Evolutionary conservation across 768 basidiomycete species (phyloP).

Genomic region (Rhizopogon sp.): DNA sequence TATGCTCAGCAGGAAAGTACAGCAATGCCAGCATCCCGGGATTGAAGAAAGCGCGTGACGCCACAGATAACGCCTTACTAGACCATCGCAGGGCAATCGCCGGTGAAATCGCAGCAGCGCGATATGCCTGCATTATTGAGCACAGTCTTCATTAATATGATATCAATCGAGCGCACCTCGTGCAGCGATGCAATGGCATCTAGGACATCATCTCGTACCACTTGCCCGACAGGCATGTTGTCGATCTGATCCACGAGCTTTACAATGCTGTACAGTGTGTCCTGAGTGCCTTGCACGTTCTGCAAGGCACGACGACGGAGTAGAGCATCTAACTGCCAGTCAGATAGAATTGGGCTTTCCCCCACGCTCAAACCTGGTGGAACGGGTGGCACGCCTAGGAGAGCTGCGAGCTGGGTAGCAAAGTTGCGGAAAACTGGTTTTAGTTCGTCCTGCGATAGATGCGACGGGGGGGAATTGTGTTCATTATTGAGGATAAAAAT

Average conservation of each 20-base stretch:
- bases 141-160: slow-evolving; percentile 1
- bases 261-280: slow-evolving; percentile 78
- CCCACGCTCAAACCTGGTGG: slow-evolving; percentile 40
- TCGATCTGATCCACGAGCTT: slow-evolving; percentile 81
- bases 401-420: slow-evolving; percentile 61
- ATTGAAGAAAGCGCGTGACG: slow-evolving; percentile 91
- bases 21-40: slow-evolving; percentile 94
- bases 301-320: slow-evolving; percentile 65
- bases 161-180: slow-evolving; percentile 41
- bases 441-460: slow-evolving; percentile 37
- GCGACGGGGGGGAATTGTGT: slow-evolving; percentile 16
- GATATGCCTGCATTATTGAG: slow-evolving; percentile 17
- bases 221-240: slow-evolving; percentile 86
- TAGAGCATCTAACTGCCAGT: slow-evolving; percentile 82
- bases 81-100: slow-evolving; percentile 50
- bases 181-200: slow-evolving; percentile 69
- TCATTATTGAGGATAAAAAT: slow-evolving; percentile 73
- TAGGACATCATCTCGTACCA: slow-evolving; percentile 70
- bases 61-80: slow-evolving; percentile 53
- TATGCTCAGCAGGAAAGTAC: slow-evolving; percentile 98
- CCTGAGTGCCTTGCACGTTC: slow-evolving; percentile 60
- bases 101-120: slow-evolving; percentile 13
- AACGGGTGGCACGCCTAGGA: slow-evolving; percentile 76
- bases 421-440: slow-evolving; percentile 58
- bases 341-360: slow-evolving; percentile 34